Evolutionary conservation across 2,329 filamentous ascomycete species (phyloP).

Genomic region (Phoma sp.): DNA sequence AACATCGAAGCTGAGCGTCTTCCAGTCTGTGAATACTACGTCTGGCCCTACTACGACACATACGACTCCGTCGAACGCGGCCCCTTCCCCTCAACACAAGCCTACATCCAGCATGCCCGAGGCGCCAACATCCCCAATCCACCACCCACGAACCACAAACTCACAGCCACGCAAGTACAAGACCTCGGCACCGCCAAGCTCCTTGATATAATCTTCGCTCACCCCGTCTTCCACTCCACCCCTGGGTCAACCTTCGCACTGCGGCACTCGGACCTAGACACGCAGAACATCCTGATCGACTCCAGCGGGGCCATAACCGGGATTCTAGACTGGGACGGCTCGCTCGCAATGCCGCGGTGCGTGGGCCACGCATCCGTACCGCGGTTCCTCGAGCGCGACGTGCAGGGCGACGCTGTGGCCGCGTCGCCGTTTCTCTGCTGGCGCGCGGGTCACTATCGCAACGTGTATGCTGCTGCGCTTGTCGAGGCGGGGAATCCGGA

Average conservation of each 20-base stretch:
- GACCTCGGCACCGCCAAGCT: not conserved
- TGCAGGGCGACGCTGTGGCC: not conserved
- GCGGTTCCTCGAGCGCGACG: constrained; percentile 16
- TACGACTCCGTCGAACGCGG: not conserved
- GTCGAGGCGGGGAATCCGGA: constrained; percentile 11
- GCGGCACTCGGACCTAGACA: constrained; percentile 27
- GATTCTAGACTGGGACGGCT: constrained; percentile 27
- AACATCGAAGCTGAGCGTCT: not conserved
- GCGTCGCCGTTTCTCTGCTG: not conserved
- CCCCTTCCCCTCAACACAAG: not conserved
- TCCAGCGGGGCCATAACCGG: constrained; percentile 21
- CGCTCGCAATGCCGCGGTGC: constrained; percentile 18
- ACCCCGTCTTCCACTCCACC: constrained; percentile 1
- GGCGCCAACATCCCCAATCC: not conserved
- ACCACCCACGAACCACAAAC: not conserved
- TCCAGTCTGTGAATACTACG: not conserved
- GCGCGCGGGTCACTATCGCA: constrained; percentile 6
- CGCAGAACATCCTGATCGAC: constrained; percentile 32
- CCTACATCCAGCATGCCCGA: not conserved
- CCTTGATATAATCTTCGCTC: constrained; percentile 3
- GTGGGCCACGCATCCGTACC: constrained; percentile 15
- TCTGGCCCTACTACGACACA: constrained; percentile 2
- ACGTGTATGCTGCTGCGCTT: constrained; percentile 17
- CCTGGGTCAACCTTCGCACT: constrained; percentile 26
- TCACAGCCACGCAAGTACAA: not conserved